Conservation (phyloP, 2,329 filamentous ascomycete species). For the Blastomyces emzantsi region DNA sequence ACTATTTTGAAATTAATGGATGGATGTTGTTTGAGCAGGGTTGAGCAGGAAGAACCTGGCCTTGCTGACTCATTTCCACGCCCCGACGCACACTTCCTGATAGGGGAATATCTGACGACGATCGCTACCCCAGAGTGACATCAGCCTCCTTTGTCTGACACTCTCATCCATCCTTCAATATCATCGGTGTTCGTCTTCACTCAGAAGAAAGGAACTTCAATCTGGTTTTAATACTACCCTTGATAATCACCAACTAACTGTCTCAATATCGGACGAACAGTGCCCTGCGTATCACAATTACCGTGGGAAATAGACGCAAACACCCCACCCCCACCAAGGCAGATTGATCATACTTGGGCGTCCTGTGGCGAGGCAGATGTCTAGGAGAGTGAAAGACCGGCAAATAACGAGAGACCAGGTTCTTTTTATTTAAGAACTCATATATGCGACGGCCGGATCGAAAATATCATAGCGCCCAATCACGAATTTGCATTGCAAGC, state of each 20-base stretch:
- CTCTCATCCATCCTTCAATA: neutral
- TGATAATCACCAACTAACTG: neutral
- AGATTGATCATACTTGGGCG: neutral
- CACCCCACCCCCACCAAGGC: neutral
- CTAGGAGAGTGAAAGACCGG: neutral
- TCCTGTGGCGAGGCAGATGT: neutral
- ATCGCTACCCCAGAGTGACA: neutral
- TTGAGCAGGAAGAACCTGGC: neutral
- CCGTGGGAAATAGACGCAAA: neutral
- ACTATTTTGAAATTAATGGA: neutral
- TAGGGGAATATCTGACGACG: neutral
- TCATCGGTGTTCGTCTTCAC: neutral
- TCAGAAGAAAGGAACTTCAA: neutral
- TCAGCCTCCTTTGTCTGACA: neutral
- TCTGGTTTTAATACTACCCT: neutral
- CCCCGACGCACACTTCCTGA: neutral
- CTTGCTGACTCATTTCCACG: neutral
- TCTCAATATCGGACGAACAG: neutral
- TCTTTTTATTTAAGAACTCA: neutral
- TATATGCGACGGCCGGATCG: neutral
- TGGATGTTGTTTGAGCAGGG: neutral
- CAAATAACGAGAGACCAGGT: neutral
- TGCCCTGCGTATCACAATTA: neutral
- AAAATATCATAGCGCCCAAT: neutral
- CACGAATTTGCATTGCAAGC: neutral